These are phyloP conservation scores for Arabis alpina DNA, from an alignment of 345 rosid species.

Conservation along the genomic window DNA sequence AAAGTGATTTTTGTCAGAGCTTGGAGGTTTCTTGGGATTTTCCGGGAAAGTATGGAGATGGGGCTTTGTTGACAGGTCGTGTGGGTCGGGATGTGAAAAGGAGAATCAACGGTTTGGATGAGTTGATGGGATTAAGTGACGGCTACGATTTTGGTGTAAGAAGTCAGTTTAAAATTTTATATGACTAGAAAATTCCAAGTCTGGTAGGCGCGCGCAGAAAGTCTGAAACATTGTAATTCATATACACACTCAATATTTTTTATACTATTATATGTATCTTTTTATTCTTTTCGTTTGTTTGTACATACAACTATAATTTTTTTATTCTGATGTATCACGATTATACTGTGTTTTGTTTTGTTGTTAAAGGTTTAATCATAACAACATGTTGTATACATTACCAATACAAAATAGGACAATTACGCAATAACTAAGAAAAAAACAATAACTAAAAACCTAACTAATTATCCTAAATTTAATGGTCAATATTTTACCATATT, in stretches of 20 bases:
- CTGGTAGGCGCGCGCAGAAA: slow-evolving; percentile 46
- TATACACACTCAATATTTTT: slow-evolving; percentile 17
- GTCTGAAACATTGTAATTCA: slow-evolving; percentile 29
- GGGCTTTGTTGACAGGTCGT: slow-evolving; percentile 43
- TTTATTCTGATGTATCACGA: background rate
- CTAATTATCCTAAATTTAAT: too few relatives aligned
- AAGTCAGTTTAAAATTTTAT: slow-evolving; percentile 32
- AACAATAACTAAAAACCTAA: too few relatives aligned
- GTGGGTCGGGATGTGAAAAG: slow-evolving; percentile 35
- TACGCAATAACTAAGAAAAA: too few relatives aligned
- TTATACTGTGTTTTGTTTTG: background rate
- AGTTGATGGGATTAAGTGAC: background rate
- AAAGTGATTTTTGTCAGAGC: slow-evolving; percentile 32
- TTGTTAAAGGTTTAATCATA: background rate
- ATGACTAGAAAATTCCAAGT: slow-evolving; percentile 47
- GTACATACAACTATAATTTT: background rate
- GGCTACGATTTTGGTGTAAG: slow-evolving; percentile 19
- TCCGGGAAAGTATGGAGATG: slow-evolving; percentile 43
- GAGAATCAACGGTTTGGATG: slow-evolving; percentile 32
- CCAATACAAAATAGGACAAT: too few relatives aligned
- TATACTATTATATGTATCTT: background rate
- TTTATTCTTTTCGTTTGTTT: slow-evolving; percentile 22
- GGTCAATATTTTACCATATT: too few relatives aligned
- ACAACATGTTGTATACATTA: background rate
- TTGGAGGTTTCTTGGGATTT: slow-evolving; percentile 45